phyloP scores from a whole-genome alignment of 106 monocot species.

The Narthecium ossifragum region DNA sequence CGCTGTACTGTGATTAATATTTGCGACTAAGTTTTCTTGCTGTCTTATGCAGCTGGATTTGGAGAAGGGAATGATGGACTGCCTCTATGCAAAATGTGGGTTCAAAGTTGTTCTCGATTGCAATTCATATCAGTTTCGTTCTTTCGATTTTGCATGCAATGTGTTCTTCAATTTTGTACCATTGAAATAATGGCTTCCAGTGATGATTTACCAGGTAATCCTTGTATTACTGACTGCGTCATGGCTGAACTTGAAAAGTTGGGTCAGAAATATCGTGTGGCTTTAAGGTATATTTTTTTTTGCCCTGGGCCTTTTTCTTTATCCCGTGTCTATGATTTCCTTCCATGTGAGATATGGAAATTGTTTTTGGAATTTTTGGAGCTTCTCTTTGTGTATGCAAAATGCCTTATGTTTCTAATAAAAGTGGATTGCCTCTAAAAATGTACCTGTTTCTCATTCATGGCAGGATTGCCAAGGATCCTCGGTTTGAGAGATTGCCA shows the following conservation, averaged over 20 bases:
- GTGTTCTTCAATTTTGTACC: background rate
- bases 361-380: too few relatives aligned
- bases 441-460: background rate
- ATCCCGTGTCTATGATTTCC: background rate
- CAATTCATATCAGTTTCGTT: background rate
- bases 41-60: slow-evolving; percentile 80
- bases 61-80: slow-evolving; percentile 98
- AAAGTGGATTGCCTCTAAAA: background rate
- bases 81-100: slow-evolving; percentile 98
- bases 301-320: background rate
- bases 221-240: slow-evolving; percentile 97
- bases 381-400: too few relatives aligned
- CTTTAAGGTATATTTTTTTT: slow-evolving; percentile 59
- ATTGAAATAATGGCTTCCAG: slow-evolving; percentile 2
- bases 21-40: too few relatives aligned
- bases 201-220: slow-evolving; percentile 54
- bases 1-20: background rate
- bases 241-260: slow-evolving; percentile 99
- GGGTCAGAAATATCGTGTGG: slow-evolving; percentile 97
- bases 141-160: background rate
- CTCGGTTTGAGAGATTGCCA: slow-evolving; percentile 89
- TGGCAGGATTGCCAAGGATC: slow-evolving; percentile 91
- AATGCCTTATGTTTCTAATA: too few relatives aligned
- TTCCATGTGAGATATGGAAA: too few relatives aligned
- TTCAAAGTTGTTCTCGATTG: too few relatives aligned